Evolutionary conservation across 2,329 filamentous ascomycete species (phyloP).

Genomic region (Phialophora macrospora): DNA sequence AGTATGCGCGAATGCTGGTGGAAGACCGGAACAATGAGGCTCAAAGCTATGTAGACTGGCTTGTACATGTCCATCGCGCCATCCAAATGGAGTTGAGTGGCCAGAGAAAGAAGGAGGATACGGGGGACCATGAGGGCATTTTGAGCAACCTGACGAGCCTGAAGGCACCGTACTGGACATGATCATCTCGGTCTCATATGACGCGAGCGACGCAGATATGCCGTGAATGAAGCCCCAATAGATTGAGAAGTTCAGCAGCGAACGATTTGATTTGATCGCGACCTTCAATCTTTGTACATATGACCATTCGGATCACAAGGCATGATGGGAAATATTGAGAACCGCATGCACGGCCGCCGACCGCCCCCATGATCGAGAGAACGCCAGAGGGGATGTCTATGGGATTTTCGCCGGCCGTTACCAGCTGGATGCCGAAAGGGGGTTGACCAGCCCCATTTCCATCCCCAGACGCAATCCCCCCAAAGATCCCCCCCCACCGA

Average conservation of each 20-base stretch:
- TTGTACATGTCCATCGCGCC: conserved; percentile 90
- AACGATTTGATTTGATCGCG: background rate
- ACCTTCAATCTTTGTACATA: background rate
- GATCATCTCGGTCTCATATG: conserved; percentile 11
- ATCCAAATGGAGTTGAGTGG: conserved; percentile 80
- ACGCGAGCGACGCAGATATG: conserved; percentile 12
- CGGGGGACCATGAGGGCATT: conserved; percentile 47
- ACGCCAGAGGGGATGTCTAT: background rate
- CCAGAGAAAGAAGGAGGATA: conserved; percentile 52
- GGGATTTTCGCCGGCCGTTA: background rate
- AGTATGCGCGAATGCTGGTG: conserved; percentile 87
- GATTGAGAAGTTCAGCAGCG: background rate
- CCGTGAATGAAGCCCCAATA: background rate
- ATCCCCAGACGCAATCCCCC: too few relatives aligned
- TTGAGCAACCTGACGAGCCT: conserved; percentile 53
- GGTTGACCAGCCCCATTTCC: background rate
- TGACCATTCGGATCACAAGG: background rate
- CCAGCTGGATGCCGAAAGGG: background rate
- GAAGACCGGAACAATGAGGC: conserved; percentile 98
- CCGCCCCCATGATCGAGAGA: too few relatives aligned
- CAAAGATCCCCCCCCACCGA: background rate
- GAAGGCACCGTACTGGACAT: conserved; percentile 53
- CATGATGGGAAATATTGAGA: background rate
- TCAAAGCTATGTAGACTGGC: conserved; percentile 97
- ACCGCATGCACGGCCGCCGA: background rate